These are phyloP conservation scores for Venturia aucupariae DNA, from an alignment of 2,329 filamentous ascomycete species.

Conservation along the genomic window DNA sequence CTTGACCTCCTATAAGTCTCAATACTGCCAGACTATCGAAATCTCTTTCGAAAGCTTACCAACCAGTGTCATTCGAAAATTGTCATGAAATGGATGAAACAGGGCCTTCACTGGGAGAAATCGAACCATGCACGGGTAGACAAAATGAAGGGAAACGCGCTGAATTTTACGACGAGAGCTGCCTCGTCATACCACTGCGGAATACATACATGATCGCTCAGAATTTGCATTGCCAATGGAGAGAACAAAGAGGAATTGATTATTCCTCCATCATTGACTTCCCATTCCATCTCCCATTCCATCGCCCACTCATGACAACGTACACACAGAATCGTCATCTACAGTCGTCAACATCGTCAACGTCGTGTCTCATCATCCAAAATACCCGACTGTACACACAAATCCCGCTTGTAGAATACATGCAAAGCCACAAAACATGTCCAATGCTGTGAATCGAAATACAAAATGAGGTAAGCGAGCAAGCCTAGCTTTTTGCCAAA, in stretches of 20 bases:
- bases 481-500: background rate
- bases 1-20: no score
- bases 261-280: background rate
- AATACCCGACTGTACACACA: background rate
- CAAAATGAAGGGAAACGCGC: background rate
- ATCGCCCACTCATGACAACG: background rate
- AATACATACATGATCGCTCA: background rate
- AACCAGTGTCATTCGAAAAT: no score
- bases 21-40: no score
- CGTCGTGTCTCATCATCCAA: background rate
- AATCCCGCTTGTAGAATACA: background rate
- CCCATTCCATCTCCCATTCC: background rate
- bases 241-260: background rate
- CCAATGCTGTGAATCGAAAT: background rate
- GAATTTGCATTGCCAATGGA: background rate
- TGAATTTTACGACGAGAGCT: background rate
- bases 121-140: background rate
- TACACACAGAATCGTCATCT: constrained; percentile 1
- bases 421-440: background rate
- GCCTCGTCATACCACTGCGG: background rate
- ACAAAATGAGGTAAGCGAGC: background rate
- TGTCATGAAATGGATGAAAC: no score
- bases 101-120: background rate
- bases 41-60: no score
- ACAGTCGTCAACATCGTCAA: background rate